Percentiles rank a stretch among this genome's conserved stretches.
Conservation (phyloP, 352 stramenopile species). For the Pythium scleroteichum region DNA sequence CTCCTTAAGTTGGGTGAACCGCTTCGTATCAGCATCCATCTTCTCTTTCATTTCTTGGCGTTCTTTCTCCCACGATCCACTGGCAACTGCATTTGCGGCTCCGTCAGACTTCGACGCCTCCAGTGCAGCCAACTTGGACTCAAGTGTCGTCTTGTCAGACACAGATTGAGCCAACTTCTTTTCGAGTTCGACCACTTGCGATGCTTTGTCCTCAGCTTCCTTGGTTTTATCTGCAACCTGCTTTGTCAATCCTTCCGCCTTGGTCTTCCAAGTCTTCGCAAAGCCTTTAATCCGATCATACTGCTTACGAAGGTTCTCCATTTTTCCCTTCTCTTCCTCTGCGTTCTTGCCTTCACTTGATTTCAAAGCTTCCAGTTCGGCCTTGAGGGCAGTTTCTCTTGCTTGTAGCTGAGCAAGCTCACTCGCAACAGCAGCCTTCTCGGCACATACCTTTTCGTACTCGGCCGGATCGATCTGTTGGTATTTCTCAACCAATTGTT, state of each 20-base stretch:
- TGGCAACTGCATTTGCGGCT: conserved; percentile 25
- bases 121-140: conserved; percentile 42
- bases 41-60: conserved; percentile 53
- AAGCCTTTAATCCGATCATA: conserved; percentile 83
- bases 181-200: conserved; percentile 39
- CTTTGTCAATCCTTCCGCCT: conserved; percentile 65
- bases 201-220: conserved; percentile 50
- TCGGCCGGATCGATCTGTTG: conserved; percentile 77
- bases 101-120: conserved; percentile 29
- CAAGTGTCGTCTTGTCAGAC: conserved; percentile 44
- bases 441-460: conserved; percentile 64
- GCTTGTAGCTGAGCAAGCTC: conserved; percentile 48
- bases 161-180: conserved; percentile 39
- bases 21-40: conserved; percentile 68
- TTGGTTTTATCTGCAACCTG: conserved; percentile 72
- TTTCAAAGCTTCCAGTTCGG: conserved; percentile 43
- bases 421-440: conserved; percentile 54
- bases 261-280: conserved; percentile 83
- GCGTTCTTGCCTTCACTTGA: conserved; percentile 23
- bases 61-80: conserved; percentile 48
- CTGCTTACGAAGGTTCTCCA: conserved; percentile 70
- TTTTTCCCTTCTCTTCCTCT: conserved; percentile 66
- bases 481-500: conserved; percentile 83
- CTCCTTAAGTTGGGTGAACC: conserved; percentile 65
- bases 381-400: conserved; percentile 39